Conservation (phyloP, 1,139 yeast species). For the Diutina pseudorugosa region DNA sequence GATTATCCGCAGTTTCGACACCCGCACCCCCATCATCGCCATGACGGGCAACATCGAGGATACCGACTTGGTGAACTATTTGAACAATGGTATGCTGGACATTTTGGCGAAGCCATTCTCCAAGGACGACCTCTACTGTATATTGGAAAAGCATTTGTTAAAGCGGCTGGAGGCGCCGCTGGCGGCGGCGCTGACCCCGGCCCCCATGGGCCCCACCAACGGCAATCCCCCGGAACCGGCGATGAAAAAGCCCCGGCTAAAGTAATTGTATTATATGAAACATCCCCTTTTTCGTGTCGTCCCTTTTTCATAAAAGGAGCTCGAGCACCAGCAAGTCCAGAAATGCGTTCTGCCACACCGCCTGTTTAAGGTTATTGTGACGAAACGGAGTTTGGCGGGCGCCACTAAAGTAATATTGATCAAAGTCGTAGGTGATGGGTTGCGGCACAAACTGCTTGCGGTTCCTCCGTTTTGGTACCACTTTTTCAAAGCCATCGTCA, state of each 20-base stretch:
- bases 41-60: slow-evolving; percentile 88
- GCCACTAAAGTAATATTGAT: neutral
- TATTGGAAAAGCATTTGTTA: slow-evolving; percentile 56
- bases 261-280: slow-evolving; percentile 3
- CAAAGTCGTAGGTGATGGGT: neutral
- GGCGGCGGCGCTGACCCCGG: neutral
- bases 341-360: neutral
- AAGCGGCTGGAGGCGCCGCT: slow-evolving; percentile 5
- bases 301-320: neutral
- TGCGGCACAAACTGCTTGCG: neutral
- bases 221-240: neutral
- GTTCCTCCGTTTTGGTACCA: neutral
- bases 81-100: slow-evolving; percentile 86
- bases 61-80: slow-evolving; percentile 66
- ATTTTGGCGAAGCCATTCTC: slow-evolving; percentile 88
- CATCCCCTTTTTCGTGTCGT: neutral
- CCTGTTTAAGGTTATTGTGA: neutral
- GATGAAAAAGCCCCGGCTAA: slow-evolving; percentile 1
- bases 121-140: slow-evolving; percentile 66
- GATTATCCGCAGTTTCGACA: slow-evolving; percentile 72
- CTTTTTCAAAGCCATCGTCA: neutral
- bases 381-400: neutral
- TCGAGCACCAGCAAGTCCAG: neutral
- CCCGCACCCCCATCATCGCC: slow-evolving; percentile 79
- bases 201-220: neutral